Percentiles rank a stretch among this genome's conserved stretches.
phyloP scores from a whole-genome alignment of 768 basidiomycete genomes.

The Saitozyma sp. region DNA sequence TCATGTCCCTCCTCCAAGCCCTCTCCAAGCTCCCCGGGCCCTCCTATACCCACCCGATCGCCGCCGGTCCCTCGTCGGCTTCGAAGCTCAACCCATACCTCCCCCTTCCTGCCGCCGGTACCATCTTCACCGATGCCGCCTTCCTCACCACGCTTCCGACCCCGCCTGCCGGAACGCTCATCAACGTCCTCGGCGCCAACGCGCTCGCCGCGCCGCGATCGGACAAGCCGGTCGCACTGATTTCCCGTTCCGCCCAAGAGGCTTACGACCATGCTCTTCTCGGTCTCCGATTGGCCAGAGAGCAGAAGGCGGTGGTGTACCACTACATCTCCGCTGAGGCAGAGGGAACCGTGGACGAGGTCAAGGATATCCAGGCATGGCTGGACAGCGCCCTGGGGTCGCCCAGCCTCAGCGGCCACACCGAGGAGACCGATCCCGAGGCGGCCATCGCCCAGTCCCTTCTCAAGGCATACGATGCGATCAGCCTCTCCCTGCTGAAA shows the following conservation, averaged over 20 bases:
- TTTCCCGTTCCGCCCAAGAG: slow-evolving; percentile 73
- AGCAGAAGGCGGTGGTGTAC: slow-evolving; percentile 72
- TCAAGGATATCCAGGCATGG: slow-evolving; percentile 65
- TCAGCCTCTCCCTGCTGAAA: slow-evolving; percentile 65
- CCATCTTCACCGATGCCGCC: slow-evolving; percentile 44
- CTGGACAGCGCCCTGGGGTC: slow-evolving; percentile 52
- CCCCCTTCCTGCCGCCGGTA: slow-evolving; percentile 30
- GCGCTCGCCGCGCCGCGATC: slow-evolving; percentile 27
- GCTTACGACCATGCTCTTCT: slow-evolving; percentile 89
- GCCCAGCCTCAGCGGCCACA: slow-evolving; percentile 21
- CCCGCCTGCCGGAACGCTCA: slow-evolving; percentile 22
- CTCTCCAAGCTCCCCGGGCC: slow-evolving; percentile 33
- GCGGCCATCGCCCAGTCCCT: slow-evolving; percentile 4
- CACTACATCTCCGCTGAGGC: slow-evolving; percentile 68
- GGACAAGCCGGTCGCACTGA: slow-evolving; percentile 62
- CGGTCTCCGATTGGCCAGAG: slow-evolving; percentile 73
- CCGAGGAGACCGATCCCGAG: slow-evolving; percentile 14
- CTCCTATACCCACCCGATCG: slow-evolving; percentile 41
- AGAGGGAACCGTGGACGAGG: slow-evolving; percentile 56
- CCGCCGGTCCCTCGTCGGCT: slow-evolving; percentile 23
- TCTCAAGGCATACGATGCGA: slow-evolving; percentile 65
- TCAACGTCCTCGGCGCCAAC: slow-evolving; percentile 36
- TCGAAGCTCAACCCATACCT: slow-evolving; percentile 45
- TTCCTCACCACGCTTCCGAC: slow-evolving; percentile 38
- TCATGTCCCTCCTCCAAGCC: slow-evolving; percentile 28